A percentile compares a stretch with the other conserved stretches of the same genome.
Evolutionary conservation across 768 basidiomycete species (phyloP).

Genomic region (Russula dissimulans): DNA sequence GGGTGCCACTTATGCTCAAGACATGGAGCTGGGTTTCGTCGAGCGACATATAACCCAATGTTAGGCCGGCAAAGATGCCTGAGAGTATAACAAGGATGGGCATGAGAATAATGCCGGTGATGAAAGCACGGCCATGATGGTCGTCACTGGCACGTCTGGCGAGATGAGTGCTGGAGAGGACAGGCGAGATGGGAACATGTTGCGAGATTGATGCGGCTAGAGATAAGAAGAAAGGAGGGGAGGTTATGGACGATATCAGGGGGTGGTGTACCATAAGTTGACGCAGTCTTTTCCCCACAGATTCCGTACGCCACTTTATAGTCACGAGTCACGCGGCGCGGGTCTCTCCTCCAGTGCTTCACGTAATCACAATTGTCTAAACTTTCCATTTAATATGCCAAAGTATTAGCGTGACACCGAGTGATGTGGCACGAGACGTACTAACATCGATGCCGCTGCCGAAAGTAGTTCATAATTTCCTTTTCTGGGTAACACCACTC

Average conservation of each 20-base stretch:
- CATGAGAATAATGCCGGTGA: constrained; percentile 51
- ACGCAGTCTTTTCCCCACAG: background rate
- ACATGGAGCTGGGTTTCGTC: constrained; percentile 91
- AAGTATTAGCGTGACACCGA: too few species aligned
- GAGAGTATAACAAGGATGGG: constrained; percentile 76
- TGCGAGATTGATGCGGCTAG: constrained; percentile 18
- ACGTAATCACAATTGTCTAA: background rate
- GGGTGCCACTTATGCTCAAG: constrained; percentile 72
- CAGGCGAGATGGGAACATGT: constrained; percentile 14
- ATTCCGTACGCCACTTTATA: background rate
- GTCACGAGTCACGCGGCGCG: too few species aligned
- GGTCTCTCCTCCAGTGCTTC: background rate
- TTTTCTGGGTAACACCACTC: too few species aligned
- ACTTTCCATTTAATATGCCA: too few species aligned
- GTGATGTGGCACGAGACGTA: too few species aligned
- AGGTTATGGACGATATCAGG: constrained; percentile 4
- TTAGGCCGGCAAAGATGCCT: constrained; percentile 85
- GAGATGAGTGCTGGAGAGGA: constrained; percentile 19
- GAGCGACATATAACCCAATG: constrained; percentile 86
- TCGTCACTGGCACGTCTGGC: constrained; percentile 26
- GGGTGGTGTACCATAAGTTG: constrained; percentile 20
- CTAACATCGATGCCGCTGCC: too few species aligned
- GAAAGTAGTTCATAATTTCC: too few species aligned
- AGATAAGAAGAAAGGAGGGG: constrained; percentile 15
- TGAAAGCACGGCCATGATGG: constrained; percentile 25